Percentiles rank a stretch among this genome's conserved stretches.
phyloP scores from a whole-genome alignment of 352 stramenopile genomes.

The Phytophthora melonis region DNA sequence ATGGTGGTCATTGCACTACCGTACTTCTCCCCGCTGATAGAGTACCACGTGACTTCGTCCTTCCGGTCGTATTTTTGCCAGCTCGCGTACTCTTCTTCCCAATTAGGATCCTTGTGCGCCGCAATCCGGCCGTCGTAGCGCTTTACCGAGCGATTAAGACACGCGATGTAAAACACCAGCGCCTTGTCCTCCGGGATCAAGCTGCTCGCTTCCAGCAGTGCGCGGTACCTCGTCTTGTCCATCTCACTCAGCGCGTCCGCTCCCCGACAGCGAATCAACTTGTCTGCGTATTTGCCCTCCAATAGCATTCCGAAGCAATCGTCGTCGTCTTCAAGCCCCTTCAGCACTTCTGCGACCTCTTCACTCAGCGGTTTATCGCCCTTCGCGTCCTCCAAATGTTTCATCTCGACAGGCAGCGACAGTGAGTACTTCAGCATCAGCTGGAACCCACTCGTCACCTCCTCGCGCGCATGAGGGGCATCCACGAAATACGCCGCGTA shows the following conservation, averaged over 20 bases:
- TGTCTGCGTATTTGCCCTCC: conserved; percentile 20
- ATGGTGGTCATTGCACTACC: conserved; percentile 1
- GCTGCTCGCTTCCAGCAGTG: conserved; percentile 19
- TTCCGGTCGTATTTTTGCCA: conserved; percentile 16
- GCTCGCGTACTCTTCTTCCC: not conserved
- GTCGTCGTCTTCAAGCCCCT: not conserved
- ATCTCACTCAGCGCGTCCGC: conserved; percentile 16
- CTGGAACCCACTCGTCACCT: conserved; percentile 20
- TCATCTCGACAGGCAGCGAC: conserved; percentile 15
- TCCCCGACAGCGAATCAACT: conserved; percentile 13
- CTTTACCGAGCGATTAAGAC: not conserved
- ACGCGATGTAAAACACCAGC: conserved; percentile 8
- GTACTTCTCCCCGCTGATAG: conserved; percentile 1
- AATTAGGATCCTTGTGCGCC: not conserved
- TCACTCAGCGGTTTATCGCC: conserved; percentile 4
- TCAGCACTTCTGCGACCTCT: conserved; percentile 11
- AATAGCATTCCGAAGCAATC: conserved; percentile 27
- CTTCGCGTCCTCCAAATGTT: conserved; percentile 12
- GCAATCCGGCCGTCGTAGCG: not conserved
- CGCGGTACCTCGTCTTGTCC: conserved; percentile 15
- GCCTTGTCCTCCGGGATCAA: conserved; percentile 7
- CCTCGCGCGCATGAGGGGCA: conserved; percentile 6
- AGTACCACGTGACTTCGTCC: conserved; percentile 25
- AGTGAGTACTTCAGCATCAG: conserved; percentile 20
- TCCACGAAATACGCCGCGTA: conserved; percentile 22